Evolutionary conservation across 2,329 filamentous ascomycete species (phyloP).

Genomic region (Aspergillus sergii): DNA sequence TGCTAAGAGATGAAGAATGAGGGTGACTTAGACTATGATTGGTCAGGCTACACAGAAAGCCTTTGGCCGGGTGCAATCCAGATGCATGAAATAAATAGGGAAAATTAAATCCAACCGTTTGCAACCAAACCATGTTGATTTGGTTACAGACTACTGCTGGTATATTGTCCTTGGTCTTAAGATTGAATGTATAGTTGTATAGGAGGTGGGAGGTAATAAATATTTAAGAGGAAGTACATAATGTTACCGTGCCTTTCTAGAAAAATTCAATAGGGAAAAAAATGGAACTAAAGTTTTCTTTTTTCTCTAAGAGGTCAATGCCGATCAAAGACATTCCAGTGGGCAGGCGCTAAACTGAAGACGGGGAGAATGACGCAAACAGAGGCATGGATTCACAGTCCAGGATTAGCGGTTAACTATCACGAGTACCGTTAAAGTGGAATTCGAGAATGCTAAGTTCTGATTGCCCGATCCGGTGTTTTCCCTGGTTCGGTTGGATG

Average conservation of each 20-base stretch:
- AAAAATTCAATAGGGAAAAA: background rate
- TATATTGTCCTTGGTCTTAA: background rate
- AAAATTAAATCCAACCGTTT: background rate
- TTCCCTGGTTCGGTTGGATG: background rate
- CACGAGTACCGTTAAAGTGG: background rate
- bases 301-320: background rate
- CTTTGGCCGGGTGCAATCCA: background rate
- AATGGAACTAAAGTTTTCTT: background rate
- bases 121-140: background rate
- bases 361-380: slow-evolving; percentile 18
- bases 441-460: slow-evolving; percentile 5
- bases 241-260: background rate
- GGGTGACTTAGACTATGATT: background rate
- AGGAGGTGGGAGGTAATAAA: background rate
- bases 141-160: background rate
- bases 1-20: background rate
- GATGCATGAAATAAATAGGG: background rate
- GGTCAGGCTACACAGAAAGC: background rate
- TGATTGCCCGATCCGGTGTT: slow-evolving; percentile 11
- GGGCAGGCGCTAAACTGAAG: slow-evolving; percentile 13
- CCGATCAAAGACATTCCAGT: slow-evolving; percentile 9
- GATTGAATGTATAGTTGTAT: too few relatives aligned
- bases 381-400: background rate
- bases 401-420: too few relatives aligned
- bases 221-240: background rate